Percentiles rank a stretch among this genome's conserved stretches.
Conservation (phyloP, 306 rosid genomes). For the Amphicarpaea edgeworthii region DNA sequence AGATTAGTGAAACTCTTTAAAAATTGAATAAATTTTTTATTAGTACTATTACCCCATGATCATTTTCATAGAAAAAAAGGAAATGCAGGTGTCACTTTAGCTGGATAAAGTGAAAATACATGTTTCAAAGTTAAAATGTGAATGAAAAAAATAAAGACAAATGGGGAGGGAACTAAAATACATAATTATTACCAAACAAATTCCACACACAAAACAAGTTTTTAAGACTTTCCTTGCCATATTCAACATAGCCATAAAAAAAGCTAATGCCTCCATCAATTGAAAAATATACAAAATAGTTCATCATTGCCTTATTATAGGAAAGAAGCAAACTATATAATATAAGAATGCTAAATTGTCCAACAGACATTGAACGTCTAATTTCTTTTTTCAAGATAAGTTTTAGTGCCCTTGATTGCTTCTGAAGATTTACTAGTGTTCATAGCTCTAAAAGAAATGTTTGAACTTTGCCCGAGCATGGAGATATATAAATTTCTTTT, state of each 20-base stretch:
- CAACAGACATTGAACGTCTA: no score
- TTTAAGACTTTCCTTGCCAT: no score
- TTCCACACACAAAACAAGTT: no score
- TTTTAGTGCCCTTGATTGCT: background rate
- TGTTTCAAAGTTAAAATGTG: background rate
- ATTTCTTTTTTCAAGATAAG: background rate
- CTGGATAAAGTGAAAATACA: background rate
- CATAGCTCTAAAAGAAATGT: background rate
- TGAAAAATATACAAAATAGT: background rate
- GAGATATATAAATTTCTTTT: background rate
- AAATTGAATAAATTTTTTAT: background rate
- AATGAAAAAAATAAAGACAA: background rate
- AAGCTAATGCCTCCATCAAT: background rate
- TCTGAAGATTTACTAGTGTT: background rate
- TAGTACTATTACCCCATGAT: background rate
- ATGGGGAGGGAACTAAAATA: background rate
- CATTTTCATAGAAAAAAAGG: background rate
- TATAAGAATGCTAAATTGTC: background rate
- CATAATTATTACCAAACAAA: no score
- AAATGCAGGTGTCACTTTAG: background rate
- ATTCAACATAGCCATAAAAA: background rate
- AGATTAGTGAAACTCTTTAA: background rate
- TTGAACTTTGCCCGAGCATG: background rate
- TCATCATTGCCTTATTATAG: background rate
- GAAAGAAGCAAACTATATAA: background rate